Conservation (phyloP, 2,329 filamentous ascomycete genomes). For the Fusarium bulbicola region DNA sequence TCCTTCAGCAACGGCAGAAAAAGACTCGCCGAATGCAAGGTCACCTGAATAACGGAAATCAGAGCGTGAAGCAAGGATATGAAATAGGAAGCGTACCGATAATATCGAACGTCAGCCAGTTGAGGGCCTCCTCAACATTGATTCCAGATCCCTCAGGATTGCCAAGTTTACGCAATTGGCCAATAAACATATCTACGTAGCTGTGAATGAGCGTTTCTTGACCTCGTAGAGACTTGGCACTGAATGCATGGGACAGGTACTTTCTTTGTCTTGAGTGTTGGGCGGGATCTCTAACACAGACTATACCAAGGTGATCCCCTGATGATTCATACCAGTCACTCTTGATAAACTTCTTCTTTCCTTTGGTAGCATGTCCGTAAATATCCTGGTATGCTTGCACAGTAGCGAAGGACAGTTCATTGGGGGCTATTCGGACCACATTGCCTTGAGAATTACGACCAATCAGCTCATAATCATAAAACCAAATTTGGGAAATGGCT, state of each 20-base stretch:
- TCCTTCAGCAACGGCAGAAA: not conserved
- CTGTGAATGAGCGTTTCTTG: not conserved
- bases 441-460: not conserved
- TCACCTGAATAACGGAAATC: not conserved
- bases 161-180: not conserved
- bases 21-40: not conserved
- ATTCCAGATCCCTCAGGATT: not conserved
- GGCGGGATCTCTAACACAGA: not conserved
- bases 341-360: not conserved
- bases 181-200: not conserved
- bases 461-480: not conserved
- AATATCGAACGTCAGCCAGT: not conserved
- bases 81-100: not conserved
- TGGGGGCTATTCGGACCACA: not conserved
- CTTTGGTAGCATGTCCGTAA: not conserved
- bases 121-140: not conserved
- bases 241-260: not conserved
- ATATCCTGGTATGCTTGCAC: not conserved
- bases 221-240: not conserved
- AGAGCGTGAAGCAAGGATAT: not conserved
- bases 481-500: fast-evolving
- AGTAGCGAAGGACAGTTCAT: not conserved
- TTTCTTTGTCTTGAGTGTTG: not conserved
- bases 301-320: not conserved
- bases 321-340: not conserved